These are phyloP conservation scores for Aegilops umbellulata DNA, from an alignment of 176 grass and related monocot genomes.

Conservation along the genomic window DNA sequence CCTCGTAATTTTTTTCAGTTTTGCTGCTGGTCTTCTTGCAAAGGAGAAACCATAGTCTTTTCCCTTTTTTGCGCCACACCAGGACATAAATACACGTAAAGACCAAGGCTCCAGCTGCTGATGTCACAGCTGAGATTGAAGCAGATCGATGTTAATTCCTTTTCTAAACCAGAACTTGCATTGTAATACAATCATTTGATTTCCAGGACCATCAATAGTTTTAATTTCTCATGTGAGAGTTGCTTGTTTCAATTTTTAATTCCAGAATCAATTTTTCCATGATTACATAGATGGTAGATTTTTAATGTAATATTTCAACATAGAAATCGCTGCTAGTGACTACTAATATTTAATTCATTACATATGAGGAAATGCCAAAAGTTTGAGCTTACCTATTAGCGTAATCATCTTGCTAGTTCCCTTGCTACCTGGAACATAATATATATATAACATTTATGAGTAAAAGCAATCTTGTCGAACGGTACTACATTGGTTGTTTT, in stretches of 20 bases:
- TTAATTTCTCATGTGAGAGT: background rate
- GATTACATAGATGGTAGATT: too few species aligned
- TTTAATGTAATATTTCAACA: background rate
- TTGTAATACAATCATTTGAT: too few species aligned
- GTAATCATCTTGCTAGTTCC: background rate
- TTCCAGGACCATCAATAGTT: too few species aligned
- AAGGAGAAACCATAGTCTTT: background rate
- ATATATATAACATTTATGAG: background rate
- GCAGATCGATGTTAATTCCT: background rate
- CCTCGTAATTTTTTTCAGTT: conserved; percentile 9
- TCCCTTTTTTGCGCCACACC: background rate
- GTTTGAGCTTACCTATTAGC: background rate
- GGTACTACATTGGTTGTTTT: too few species aligned
- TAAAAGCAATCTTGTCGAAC: background rate
- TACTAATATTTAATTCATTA: background rate
- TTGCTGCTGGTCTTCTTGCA: background rate
- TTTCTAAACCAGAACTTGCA: background rate
- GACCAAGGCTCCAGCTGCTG: background rate
- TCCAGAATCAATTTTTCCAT: too few species aligned
- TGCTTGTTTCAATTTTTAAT: background rate
- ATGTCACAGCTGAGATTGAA: background rate
- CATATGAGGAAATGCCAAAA: background rate
- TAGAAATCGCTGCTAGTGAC: background rate
- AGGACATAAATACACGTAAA: background rate
- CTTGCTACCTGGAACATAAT: background rate